A percentile compares a stretch with the other conserved stretches of the same genome.
phyloP scores from a whole-genome alignment of 169 alveolate species.

The Amoebophrya sp. region DNA sequence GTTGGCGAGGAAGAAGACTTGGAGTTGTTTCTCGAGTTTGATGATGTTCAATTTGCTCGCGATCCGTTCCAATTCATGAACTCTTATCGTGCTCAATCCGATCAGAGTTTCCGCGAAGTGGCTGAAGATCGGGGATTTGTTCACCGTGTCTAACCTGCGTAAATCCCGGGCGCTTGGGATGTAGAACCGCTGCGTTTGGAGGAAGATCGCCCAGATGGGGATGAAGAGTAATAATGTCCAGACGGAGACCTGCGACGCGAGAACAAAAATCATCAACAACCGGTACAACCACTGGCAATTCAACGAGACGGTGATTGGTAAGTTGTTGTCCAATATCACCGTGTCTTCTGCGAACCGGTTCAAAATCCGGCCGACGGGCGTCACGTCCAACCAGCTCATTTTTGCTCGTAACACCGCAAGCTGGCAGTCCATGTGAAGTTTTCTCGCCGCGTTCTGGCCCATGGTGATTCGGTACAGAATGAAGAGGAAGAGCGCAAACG shows the following conservation, averaged over 20 bases:
- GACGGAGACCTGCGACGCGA: not conserved
- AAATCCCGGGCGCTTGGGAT: not conserved
- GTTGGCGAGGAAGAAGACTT: not conserved
- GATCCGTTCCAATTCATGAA: not conserved
- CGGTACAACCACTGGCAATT: conserved; percentile 20
- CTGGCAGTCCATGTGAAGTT: conserved; percentile 23
- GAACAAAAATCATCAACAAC: not conserved
- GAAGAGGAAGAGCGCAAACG: not conserved
- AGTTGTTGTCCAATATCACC: not conserved
- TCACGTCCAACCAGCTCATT: not conserved
- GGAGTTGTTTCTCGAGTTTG: not conserved
- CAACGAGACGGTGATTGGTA: not conserved
- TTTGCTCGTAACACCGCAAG: not conserved
- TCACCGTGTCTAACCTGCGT: not conserved
- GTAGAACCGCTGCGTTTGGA: not conserved
- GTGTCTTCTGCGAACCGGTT: conserved; percentile 6
- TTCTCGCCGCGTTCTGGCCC: not conserved
- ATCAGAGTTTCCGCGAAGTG: conserved; percentile 3
- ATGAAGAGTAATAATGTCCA: not conserved
- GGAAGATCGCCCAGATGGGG: not conserved
- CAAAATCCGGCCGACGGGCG: not conserved
- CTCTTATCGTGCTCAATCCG: not conserved
- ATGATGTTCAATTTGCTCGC: not conserved
- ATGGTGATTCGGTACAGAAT: not conserved
- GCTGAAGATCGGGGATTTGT: not conserved